These are phyloP conservation scores for Albifimbria verrucaria DNA, from an alignment of 2,329 filamentous ascomycete species.

Conservation along the genomic window DNA sequence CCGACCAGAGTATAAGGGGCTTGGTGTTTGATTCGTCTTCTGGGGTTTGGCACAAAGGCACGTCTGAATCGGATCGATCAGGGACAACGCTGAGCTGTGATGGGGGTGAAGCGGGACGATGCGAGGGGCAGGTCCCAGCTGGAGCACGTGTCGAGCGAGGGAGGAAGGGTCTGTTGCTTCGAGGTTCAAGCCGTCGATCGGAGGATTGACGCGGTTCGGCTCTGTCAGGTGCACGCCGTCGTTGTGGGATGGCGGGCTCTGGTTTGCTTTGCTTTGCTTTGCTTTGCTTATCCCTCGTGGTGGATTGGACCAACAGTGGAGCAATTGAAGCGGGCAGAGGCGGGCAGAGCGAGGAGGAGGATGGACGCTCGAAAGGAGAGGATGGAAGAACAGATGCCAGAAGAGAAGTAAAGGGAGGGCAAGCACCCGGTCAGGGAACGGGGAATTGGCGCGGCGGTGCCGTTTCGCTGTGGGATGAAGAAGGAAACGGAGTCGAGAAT, in stretches of 20 bases:
- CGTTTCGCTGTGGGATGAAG: slow-evolving; percentile 29
- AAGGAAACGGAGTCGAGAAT: slow-evolving; percentile 18
- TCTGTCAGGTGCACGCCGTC: background rate
- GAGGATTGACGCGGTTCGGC: background rate
- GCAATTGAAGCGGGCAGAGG: slow-evolving; percentile 16
- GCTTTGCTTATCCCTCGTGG: slow-evolving; percentile 5
- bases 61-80: background rate
- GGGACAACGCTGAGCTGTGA: background rate
- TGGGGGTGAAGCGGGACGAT: background rate
- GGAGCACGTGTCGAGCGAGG: background rate
- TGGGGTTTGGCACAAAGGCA: background rate
- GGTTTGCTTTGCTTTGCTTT: background rate
- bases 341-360: slow-evolving; percentile 13
- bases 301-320: no score
- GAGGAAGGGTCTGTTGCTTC: background rate
- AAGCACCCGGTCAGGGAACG: slow-evolving; percentile 34
- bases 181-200: background rate
- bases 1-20: slow-evolving; percentile 7
- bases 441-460: slow-evolving; percentile 44
- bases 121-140: background rate
- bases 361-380: slow-evolving; percentile 18
- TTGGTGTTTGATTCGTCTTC: slow-evolving; percentile 11
- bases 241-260: background rate
- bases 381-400: slow-evolving; percentile 32
- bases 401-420: slow-evolving; percentile 30